These are phyloP conservation scores for Micromonas commoda DNA, from an alignment of 139 green algal species.

Conservation along the genomic window DNA sequence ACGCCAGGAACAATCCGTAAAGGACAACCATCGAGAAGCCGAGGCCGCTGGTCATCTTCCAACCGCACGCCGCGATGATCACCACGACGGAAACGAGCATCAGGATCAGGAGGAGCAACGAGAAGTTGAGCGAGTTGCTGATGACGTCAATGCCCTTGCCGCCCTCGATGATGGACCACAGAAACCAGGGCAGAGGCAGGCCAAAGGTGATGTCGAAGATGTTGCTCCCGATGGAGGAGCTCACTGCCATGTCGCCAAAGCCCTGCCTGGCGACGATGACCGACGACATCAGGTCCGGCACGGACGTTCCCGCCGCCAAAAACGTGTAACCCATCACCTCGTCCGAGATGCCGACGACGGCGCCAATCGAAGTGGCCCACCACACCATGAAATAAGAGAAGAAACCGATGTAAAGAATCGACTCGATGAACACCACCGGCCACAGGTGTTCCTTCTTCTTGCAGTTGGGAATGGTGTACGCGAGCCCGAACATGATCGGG, in stretches of 20 bases:
- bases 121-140: not conserved
- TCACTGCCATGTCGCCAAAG: constrained; percentile 29
- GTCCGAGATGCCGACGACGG: not conserved
- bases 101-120: constrained; percentile 7
- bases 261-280: constrained; percentile 24
- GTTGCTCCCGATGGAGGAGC: constrained; percentile 24
- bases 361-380: constrained; percentile 12
- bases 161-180: constrained; percentile 6
- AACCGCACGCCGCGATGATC: not conserved
- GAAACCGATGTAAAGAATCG: constrained; percentile 15
- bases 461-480: constrained; percentile 11
- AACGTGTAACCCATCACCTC: constrained; percentile 26
- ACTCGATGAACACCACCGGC: constrained; percentile 5
- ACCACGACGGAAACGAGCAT: constrained; percentile 26
- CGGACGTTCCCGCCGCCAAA: constrained; percentile 25
- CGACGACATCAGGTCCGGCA: constrained; percentile 21
- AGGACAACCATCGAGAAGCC: constrained; percentile 3
- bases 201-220: constrained; percentile 31
- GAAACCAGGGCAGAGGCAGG: constrained; percentile 25
- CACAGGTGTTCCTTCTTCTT: not conserved
- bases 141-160: constrained; percentile 3
- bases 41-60: constrained; percentile 6
- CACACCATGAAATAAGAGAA: constrained; percentile 31
- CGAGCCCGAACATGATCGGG: not conserved
- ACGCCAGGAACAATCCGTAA: constrained; percentile 23